Percentiles rank a stretch among this genome's conserved stretches.
phyloP scores from a whole-genome alignment of 2,329 filamentous ascomycete genomes.

The Dactylellina sp. region DNA sequence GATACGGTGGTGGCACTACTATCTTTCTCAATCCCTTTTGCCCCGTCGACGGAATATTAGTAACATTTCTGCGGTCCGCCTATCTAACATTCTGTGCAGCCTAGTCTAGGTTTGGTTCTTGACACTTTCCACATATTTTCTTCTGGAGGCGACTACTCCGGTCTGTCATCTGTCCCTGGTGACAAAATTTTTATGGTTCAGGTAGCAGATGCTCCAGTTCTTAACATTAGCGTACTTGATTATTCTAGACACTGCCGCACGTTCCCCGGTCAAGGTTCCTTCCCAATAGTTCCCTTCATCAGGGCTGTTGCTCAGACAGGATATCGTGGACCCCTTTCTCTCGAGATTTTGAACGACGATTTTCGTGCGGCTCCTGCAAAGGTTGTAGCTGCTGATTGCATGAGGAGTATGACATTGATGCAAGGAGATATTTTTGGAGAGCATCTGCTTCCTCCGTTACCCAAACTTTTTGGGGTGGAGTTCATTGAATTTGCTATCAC shows the following conservation, averaged over 20 bases:
- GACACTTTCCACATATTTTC: conserved; percentile 59
- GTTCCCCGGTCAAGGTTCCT: conserved; percentile 57
- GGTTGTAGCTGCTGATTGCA: conserved; percentile 54
- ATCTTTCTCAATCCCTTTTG: conserved; percentile 12
- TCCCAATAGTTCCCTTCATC: conserved; percentile 57
- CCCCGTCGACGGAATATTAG: conserved; percentile 48
- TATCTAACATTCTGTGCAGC: conserved; percentile 51
- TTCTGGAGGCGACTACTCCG: conserved; percentile 56
- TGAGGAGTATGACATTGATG: conserved; percentile 57
- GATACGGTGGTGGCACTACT: conserved; percentile 34
- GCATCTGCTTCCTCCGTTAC: conserved; percentile 55
- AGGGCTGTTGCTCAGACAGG: conserved; percentile 55
- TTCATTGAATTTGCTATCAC: conserved; percentile 58
- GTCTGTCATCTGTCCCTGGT: conserved; percentile 57
- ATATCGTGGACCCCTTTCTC: conserved; percentile 57
- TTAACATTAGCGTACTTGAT: conserved; percentile 58
- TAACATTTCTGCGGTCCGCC: conserved; percentile 40
- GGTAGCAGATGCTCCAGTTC: conserved; percentile 58
- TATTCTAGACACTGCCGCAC: conserved; percentile 58
- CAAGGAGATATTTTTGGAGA: conserved; percentile 55
- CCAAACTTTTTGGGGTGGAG: conserved; percentile 56
- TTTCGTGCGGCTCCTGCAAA: conserved; percentile 57
- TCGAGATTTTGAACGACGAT: conserved; percentile 58
- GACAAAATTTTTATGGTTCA: conserved; percentile 59
- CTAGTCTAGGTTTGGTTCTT: conserved; percentile 58